These are phyloP conservation scores for Colletotrichum salicis DNA, from an alignment of 2,329 filamentous ascomycete genomes.

Conservation along the genomic window DNA sequence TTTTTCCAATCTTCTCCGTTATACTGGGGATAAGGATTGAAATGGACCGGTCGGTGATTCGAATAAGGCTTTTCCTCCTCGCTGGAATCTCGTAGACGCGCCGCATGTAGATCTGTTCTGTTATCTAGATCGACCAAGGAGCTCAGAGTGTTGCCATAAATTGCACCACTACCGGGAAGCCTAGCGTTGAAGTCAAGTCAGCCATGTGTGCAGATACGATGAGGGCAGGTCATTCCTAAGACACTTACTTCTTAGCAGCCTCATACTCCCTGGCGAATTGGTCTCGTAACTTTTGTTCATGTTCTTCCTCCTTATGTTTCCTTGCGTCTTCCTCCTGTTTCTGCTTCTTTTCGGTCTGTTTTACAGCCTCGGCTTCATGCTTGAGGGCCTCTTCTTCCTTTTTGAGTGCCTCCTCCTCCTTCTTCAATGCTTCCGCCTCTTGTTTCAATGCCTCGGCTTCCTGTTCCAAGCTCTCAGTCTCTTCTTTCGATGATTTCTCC, in stretches of 20 bases:
- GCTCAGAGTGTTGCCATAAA: conserved; percentile 67
- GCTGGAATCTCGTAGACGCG: conserved; percentile 19
- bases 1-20: conserved; percentile 70
- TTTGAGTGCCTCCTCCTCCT: not conserved
- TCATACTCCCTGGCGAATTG: conserved; percentile 47
- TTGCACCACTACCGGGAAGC: conserved; percentile 57
- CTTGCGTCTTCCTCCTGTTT: conserved; percentile 15
- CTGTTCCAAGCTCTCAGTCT: not conserved
- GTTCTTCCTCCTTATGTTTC: conserved; percentile 27
- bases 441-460: not conserved
- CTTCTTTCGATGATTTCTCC: not conserved
- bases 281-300: conserved; percentile 44
- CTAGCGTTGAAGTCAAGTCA: conserved; percentile 41
- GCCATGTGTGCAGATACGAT: not conserved
- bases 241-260: conserved; percentile 52
- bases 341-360: not conserved
- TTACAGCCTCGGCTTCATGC: not conserved
- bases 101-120: conserved; percentile 44
- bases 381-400: not conserved
- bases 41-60: conserved; percentile 62
- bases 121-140: conserved; percentile 55
- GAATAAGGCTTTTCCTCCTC: conserved; percentile 44
- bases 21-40: conserved; percentile 79
- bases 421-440: not conserved
- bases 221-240: not conserved